Base-by-base conservation (phyloP, 805 yeast species). In the Candida incommunis region DNA sequence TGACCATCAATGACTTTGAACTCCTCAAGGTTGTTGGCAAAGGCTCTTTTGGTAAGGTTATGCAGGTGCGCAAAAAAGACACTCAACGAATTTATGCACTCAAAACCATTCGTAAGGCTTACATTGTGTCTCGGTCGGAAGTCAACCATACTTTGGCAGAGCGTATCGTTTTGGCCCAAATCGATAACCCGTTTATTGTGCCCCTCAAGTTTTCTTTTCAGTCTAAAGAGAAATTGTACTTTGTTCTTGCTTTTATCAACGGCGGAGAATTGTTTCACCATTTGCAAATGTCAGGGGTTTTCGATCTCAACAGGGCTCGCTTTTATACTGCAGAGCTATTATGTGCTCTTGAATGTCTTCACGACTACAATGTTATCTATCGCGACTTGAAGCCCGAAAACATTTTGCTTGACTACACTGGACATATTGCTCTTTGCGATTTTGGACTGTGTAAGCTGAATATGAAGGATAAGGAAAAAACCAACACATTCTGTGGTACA, bases 231-330 rank as follows among this genome's bases (percentile, higher is more conserved):
- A 92, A 92, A 61, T 66, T 92, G 35, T 92, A 92, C 56, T 67
- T 92, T 29, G 96, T 90, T 3, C 67, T 92, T 41, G 85, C 95
- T 13, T 92, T 90, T 59, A 86, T 92, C 53, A 92, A 92, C 61
- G 98, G 98, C 48, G 98, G 98, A 46, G 98, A 90, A 62, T 69
- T 90, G 51, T 92, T 92, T 64, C 90, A 84, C 64, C 97, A 92
- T 64, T 70, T 92, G 52, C 97, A 90, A 64, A 76, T 80, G 54
- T 88, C 87, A 50, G 94, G 96, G 48, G 75, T 82, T 52, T 92
- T 92, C 62, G 83, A 85, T 37, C 70, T 90, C 61, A 84, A 87
- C 54, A 74, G 98, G 47, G 78, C 96, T 16, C 75, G 96, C 50
- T 87, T 92, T 63, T 92, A 92, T 63, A 83, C 94, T 22, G 95